Evolutionary conservation across 805 yeast genomes (phyloP), one percentile per base, ranked within the genome.

Genomic region (Kodamaea leandrae): DNA sequence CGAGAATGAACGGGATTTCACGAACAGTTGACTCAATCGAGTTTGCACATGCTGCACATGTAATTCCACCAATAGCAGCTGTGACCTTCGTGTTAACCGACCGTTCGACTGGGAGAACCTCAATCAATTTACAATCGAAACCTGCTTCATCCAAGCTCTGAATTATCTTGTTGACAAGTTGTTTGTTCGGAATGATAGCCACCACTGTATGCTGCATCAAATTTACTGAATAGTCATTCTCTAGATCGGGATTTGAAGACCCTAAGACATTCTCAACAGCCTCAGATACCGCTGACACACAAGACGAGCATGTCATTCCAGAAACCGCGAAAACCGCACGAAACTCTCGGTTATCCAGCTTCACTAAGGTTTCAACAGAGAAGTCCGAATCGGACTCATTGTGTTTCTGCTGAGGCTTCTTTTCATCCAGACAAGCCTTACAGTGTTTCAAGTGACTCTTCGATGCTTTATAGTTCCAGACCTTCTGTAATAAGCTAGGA

Each of bases 51-150:
- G 87, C 78, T 6, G 85, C 80, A 61, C 91, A 85, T 0, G 88
- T 78, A 58, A 84, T 83, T 3, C 90, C 91, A 8, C 83, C 85
- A 32, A 85, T 77, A 0, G 78, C 61, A 1, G 87, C 88, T 8
- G 71, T 64, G 6, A 82, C 75, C 49, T 72, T 74, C 49, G 66
- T 74, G 41, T 71, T 73, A 4, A 64, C 52, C 5, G 77, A 64
- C 24, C 75, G 63, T 23, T 71, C 71, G 3, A 81, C 72, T 1
- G 87, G 89, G 16, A 80, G 54, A 6, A 83, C 64, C 48, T 83
- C 87, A 5, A 78, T 54, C 10, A 83, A 60, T 14, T 66, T 72
- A 30, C 81, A 75, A 6, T 71, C 72, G 49, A 63, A 67, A 1
- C 74, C 74, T 4, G 54, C 44, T 15, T 62, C 66, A 14, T 53